A percentile compares a stretch with the other conserved stretches of the same genome.
phyloP scores from a whole-genome alignment of 2,329 filamentous ascomycete genomes.

The Blastomyces parvus region DNA sequence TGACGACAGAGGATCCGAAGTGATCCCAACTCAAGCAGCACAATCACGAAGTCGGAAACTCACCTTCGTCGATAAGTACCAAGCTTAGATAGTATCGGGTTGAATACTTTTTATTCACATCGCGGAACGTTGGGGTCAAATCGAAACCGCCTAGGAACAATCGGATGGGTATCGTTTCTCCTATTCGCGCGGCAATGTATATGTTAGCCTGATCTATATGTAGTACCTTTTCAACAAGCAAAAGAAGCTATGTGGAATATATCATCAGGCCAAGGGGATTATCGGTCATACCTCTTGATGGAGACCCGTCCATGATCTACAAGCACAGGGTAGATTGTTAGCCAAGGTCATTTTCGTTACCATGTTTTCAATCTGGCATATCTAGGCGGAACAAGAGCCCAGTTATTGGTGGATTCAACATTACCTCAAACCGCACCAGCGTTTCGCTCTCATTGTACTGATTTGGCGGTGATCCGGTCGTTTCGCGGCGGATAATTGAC shows the following conservation, averaged over 20 bases:
- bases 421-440: constrained; percentile 85
- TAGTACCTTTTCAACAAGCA: background rate
- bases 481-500: constrained; percentile 93
- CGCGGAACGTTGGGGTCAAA: constrained; percentile 92
- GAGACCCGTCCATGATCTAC: constrained; percentile 98
- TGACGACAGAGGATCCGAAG: background rate
- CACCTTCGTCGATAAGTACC: constrained; percentile 90
- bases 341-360: background rate
- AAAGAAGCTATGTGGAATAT: constrained; percentile 1
- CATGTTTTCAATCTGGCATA: background rate
- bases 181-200: constrained; percentile 28
- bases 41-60: constrained; percentile 19
- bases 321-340: background rate
- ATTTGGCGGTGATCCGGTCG: constrained; percentile 90
- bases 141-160: constrained; percentile 97
- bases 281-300: constrained; percentile 64
- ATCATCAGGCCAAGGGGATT: background rate
- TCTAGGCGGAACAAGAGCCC: constrained; percentile 11
- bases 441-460: constrained; percentile 99
- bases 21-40: background rate
- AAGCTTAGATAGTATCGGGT: constrained; percentile 95
- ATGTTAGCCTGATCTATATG: constrained; percentile 2
- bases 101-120: constrained; percentile 99
- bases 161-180: constrained; percentile 89
- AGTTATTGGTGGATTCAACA: constrained; percentile 16